Conservation (phyloP, 768 basidiomycete genomes). For the Dendrothele bispora region DNA sequence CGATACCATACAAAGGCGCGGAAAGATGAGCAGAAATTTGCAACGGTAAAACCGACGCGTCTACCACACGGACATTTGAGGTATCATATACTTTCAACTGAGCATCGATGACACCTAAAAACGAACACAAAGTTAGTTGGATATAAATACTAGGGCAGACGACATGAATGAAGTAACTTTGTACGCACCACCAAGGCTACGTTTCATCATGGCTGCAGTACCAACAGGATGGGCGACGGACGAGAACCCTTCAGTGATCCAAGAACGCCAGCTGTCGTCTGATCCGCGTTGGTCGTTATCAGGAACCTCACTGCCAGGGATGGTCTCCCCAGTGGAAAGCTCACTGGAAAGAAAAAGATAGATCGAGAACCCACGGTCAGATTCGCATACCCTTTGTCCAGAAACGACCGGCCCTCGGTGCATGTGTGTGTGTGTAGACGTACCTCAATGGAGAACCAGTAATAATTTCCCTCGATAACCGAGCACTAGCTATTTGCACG, state of each 20-base stretch:
- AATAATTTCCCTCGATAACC: conserved; percentile 43
- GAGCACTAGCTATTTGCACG: conserved; percentile 48
- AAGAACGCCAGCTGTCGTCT: conserved; percentile 44
- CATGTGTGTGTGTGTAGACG: conserved; percentile 1
- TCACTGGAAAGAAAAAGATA: conserved; percentile 18
- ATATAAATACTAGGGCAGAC: neutral
- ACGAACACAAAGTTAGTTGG: neutral
- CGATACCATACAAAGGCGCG: conserved; percentile 52
- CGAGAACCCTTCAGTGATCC: conserved; percentile 42
- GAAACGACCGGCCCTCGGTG: too few species aligned
- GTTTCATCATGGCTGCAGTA: conserved; percentile 20
- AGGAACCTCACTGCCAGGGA: conserved; percentile 41
- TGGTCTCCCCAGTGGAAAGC: conserved; percentile 41
- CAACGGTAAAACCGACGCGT: conserved; percentile 48
- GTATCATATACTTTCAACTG: conserved; percentile 48
- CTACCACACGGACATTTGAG: conserved; percentile 50
- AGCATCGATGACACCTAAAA: conserved; percentile 47
- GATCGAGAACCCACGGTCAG: too few species aligned
- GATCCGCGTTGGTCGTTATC: conserved; percentile 44
- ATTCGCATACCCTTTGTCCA: too few species aligned
- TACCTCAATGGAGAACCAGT: conserved; percentile 41
- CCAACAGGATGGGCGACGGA: conserved; percentile 41
- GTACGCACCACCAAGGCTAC: conserved; percentile 31
- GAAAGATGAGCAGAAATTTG: conserved; percentile 49
- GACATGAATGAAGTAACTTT: neutral